phyloP scores from a whole-genome alignment of 1,284 basidiomycete genomes.

The Schizopora paradoxa region DNA sequence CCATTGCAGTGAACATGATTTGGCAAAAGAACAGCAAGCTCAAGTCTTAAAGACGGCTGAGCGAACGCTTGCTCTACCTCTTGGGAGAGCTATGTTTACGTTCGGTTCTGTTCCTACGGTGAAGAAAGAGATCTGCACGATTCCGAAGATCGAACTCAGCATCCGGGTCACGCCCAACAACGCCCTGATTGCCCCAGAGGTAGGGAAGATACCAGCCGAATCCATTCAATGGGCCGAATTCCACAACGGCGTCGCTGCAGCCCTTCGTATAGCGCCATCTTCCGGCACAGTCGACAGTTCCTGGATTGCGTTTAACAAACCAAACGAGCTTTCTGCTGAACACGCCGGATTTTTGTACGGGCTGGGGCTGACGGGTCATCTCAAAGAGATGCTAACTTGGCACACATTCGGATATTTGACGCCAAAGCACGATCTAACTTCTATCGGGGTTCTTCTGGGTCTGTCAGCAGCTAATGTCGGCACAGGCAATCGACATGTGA shows the following conservation, averaged over 20 bases:
- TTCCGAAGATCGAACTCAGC: slow-evolving; percentile 77
- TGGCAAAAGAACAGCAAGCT: slow-evolving; percentile 75
- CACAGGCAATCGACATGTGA: slow-evolving; percentile 80
- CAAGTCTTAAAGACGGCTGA: slow-evolving; percentile 76
- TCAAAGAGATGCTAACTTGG: slow-evolving; percentile 85
- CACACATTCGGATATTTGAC: slow-evolving; percentile 89
- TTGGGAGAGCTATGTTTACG: slow-evolving; percentile 85
- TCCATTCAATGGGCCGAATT: slow-evolving; percentile 91
- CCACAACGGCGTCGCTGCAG: slow-evolving; percentile 94
- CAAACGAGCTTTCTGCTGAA: slow-evolving; percentile 78
- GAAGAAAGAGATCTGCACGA: slow-evolving; percentile 69
- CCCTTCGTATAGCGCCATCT: slow-evolving; percentile 75
- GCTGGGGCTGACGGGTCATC: slow-evolving; percentile 87
- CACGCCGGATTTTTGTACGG: slow-evolving; percentile 96
- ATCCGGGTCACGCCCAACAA: slow-evolving; percentile 72
- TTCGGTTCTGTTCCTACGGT: slow-evolving; percentile 72
- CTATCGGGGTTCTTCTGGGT: slow-evolving; percentile 89
- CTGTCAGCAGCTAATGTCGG: slow-evolving; percentile 91
- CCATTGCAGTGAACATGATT: slow-evolving; percentile 64
- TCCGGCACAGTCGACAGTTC: slow-evolving; percentile 80
- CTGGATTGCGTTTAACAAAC: slow-evolving; percentile 92
- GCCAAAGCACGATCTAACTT: slow-evolving; percentile 92
- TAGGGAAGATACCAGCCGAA: slow-evolving; percentile 62
- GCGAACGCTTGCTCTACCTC: slow-evolving; percentile 78
- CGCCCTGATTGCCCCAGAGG: slow-evolving; percentile 55